Conservation (phyloP, 1,284 basidiomycete species). For the Grifola frondosa region DNA sequence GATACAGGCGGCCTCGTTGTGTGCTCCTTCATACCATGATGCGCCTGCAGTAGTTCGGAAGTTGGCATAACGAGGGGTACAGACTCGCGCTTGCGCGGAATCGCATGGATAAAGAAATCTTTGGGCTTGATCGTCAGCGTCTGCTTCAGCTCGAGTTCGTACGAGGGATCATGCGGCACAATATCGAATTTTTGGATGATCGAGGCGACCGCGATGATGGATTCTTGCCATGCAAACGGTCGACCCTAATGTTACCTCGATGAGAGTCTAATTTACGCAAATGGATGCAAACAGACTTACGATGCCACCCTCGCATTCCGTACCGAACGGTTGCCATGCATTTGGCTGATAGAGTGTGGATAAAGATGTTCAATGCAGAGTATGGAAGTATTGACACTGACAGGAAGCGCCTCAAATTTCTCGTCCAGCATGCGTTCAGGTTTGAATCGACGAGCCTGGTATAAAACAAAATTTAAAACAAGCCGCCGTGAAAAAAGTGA, state of each 20-base stretch:
- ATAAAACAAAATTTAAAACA: background rate
- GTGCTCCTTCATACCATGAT: background rate
- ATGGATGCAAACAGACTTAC: slow-evolving; percentile 17
- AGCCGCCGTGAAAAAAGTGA: background rate
- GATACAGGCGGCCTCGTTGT: slow-evolving; percentile 1
- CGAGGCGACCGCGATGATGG: slow-evolving; percentile 40
- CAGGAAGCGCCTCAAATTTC: slow-evolving; percentile 44
- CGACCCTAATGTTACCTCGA: slow-evolving; percentile 30
- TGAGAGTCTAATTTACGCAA: background rate
- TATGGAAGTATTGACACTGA: slow-evolving; percentile 16
- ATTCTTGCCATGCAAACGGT: slow-evolving; percentile 51
- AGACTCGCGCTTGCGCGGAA: slow-evolving; percentile 29
- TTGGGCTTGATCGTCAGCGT: slow-evolving; percentile 50
- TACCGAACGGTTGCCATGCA: slow-evolving; percentile 49
- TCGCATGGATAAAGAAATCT: slow-evolving; percentile 41
- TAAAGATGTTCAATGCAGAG: background rate
- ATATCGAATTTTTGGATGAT: slow-evolving; percentile 48
- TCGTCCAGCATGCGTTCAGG: slow-evolving; percentile 52
- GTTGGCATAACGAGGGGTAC: slow-evolving; percentile 16
- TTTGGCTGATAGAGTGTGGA: slow-evolving; percentile 31
- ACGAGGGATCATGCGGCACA: slow-evolving; percentile 41
- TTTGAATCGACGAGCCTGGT: slow-evolving; percentile 39
- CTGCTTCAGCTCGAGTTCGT: slow-evolving; percentile 44
- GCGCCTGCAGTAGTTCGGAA: slow-evolving; percentile 14
- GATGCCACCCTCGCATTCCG: slow-evolving; percentile 44